Evolutionary conservation across 108 stramenopile genomes (phyloP).

Genomic region (Bacterosira constricta): DNA sequence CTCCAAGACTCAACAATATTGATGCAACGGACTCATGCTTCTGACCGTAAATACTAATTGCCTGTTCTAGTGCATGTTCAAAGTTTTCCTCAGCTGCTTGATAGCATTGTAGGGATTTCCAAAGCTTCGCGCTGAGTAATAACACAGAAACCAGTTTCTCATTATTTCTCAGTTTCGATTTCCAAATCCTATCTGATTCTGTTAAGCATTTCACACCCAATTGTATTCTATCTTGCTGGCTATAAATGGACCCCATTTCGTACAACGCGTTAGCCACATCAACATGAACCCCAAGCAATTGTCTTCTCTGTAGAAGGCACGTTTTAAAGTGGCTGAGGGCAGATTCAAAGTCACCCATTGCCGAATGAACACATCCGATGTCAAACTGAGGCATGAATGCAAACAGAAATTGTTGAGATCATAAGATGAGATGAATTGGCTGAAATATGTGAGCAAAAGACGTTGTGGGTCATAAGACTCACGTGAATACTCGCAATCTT

Average conservation of each 20-base stretch:
- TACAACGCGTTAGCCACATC: conserved; percentile 83
- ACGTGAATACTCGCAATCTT: conserved; percentile 46
- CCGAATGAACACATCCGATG: conserved; percentile 74
- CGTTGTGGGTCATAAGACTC: too few species aligned
- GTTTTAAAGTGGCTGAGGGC: conserved; percentile 71
- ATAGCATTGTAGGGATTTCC: conserved; percentile 61
- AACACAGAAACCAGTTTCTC: conserved; percentile 65
- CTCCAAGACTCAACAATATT: conserved; percentile 75
- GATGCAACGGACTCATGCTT: conserved; percentile 72
- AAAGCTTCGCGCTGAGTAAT: conserved; percentile 63
- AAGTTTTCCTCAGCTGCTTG: conserved; percentile 70
- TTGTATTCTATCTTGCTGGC: conserved; percentile 49
- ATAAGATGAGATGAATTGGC: not conserved
- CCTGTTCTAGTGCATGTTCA: conserved; percentile 64
- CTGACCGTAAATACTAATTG: conserved; percentile 65
- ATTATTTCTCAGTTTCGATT: conserved; percentile 65
- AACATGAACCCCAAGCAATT: conserved; percentile 74
- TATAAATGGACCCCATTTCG: conserved; percentile 61
- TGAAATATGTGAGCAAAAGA: too few species aligned
- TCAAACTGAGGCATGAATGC: conserved; percentile 29
- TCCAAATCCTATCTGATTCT: conserved; percentile 76
- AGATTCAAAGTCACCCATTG: conserved; percentile 59
- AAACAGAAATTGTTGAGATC: not conserved
- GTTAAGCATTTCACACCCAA: conserved; percentile 68
- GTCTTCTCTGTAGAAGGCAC: conserved; percentile 69